Conservation (phyloP, 192 early-diverging fungal species). For the Mortierella alpina region DNA sequence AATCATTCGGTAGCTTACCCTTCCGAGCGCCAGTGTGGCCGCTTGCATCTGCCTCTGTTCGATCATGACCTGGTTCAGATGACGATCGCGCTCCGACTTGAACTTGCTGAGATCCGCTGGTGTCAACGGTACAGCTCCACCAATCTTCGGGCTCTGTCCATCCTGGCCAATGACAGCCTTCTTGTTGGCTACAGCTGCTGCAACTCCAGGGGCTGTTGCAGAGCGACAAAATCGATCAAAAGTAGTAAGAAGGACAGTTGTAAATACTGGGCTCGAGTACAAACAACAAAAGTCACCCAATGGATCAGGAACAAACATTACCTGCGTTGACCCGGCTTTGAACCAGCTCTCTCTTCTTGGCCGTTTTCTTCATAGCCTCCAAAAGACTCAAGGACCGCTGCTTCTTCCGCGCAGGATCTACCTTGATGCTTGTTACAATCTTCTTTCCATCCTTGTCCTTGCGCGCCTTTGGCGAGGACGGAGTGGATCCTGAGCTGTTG, state of each 20-base stretch:
- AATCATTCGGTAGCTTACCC: slow-evolving; percentile 31
- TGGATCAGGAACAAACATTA: background rate
- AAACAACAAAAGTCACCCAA: slow-evolving; percentile 2
- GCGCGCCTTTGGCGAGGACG: slow-evolving; percentile 38
- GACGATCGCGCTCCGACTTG: slow-evolving; percentile 63
- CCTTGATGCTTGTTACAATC: slow-evolving; percentile 48
- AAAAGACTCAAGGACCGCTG: slow-evolving; percentile 66
- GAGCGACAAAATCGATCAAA: background rate
- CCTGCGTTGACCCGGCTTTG: slow-evolving; percentile 41
- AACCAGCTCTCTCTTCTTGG: slow-evolving; percentile 67
- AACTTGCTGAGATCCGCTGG: slow-evolving; percentile 66
- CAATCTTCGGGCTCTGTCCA: slow-evolving; percentile 45
- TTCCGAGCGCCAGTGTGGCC: slow-evolving; percentile 56
- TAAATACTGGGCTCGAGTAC: background rate
- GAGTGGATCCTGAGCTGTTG: slow-evolving; percentile 18
- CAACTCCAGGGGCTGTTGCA: slow-evolving; percentile 34
- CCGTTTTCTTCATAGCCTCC: slow-evolving; percentile 70
- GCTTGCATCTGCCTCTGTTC: slow-evolving; percentile 63
- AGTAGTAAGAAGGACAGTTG: background rate
- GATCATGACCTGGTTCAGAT: slow-evolving; percentile 57
- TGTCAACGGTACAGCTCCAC: slow-evolving; percentile 41
- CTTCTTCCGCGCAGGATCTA: slow-evolving; percentile 53
- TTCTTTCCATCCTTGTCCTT: slow-evolving; percentile 54
- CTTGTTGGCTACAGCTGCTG: slow-evolving; percentile 52
- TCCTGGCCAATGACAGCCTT: slow-evolving; percentile 56